Evolutionary conservation across 1,284 basidiomycete genomes (phyloP), one percentile per base, ranked within the genome.

Genomic region (Bondarzewia mesenterica): DNA sequence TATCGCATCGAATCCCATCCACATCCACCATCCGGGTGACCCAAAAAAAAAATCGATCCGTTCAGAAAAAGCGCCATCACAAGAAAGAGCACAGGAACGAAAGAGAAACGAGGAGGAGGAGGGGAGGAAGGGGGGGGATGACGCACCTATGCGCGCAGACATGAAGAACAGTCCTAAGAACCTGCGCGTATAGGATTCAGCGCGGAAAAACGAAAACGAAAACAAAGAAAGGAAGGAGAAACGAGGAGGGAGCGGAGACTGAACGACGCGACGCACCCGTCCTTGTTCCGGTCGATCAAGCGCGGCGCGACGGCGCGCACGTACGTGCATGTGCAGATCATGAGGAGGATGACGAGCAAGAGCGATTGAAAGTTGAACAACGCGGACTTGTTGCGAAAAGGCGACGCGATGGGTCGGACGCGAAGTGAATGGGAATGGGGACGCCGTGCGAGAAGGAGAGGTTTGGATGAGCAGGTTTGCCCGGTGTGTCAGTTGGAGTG

Each of bases 291-390:
- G 66, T 99, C 96, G 23, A 99, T 78, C 6, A 99, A 70, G 21
- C 88, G 78, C 4, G 95, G 95, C 4, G 90, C 86, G 3, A 92
- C 84, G 0, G 91, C 86, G 48, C 95, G 83, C 15, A 95, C 78
- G 64, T 99, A 99, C 2, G 96, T 95, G 74, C 93, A 97, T 40
- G 95, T 98, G 72, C 96, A 99, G 53, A 98, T 93, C 63, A 89
- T 74, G 46, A 99, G 80, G 15, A 99, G 77, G 54, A 97, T 85
- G 62, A 96, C 93, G 57, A 96, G 82, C 12, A 99, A 77, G 16
- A 99, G 78, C 1, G 93, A 94, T 67, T 95, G 88, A 63, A 99
- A 99, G 72, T 97, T 95, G 82, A 99, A 97, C 32, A 99, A 77
- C 6, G 96, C 95, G 41, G 94, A 95, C 94, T 97, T n/a, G n/a